A percentile compares a stretch with the other conserved stretches of the same genome.
Conservation (phyloP, 1,284 basidiomycete genomes). For the Leccinum brunneo-olivaceum region DNA sequence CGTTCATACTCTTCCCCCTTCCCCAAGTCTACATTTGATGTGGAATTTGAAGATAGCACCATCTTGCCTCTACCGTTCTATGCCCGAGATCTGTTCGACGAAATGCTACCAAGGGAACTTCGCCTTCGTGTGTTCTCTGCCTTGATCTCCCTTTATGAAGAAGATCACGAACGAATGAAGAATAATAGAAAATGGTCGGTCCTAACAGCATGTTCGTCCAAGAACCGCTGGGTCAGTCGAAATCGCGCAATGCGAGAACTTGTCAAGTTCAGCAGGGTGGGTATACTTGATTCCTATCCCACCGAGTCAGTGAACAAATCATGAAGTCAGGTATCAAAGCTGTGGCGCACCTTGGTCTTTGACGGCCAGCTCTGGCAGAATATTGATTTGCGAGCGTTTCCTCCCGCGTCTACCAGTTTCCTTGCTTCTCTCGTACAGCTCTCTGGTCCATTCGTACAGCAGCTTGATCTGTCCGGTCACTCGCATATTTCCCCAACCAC, state of each 20-base stretch:
- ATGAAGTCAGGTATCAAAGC: slow-evolving; percentile 65
- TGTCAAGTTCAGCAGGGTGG: slow-evolving; percentile 72
- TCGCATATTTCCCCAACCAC: slow-evolving; percentile 43
- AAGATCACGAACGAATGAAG: slow-evolving; percentile 41
- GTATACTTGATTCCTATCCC: slow-evolving; percentile 28
- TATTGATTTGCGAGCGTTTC: slow-evolving; percentile 57
- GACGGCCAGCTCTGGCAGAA: slow-evolving; percentile 84
- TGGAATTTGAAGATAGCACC: slow-evolving; percentile 40
- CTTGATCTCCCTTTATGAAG: slow-evolving; percentile 49
- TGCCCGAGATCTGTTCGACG: slow-evolving; percentile 56
- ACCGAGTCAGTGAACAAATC: slow-evolving; percentile 9
- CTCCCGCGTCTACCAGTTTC: slow-evolving; percentile 44
- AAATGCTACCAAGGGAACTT: slow-evolving; percentile 68
- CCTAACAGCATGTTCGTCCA: slow-evolving; percentile 47
- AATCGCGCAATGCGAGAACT: slow-evolving; percentile 71
- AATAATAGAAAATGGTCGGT: slow-evolving; percentile 49
- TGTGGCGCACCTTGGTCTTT: slow-evolving; percentile 73
- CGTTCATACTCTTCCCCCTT: slow-evolving; percentile 60
- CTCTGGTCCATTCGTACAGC: slow-evolving; percentile 62
- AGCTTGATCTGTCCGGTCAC: slow-evolving; percentile 65
- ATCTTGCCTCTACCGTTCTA: slow-evolving; percentile 42
- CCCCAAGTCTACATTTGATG: slow-evolving; percentile 52
- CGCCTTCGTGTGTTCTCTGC: slow-evolving; percentile 57
- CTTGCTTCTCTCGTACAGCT: slow-evolving; percentile 44
- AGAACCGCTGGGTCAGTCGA: slow-evolving; percentile 65